Percentiles rank a stretch among this genome's conserved stretches.
Conservation (phyloP, 441 rosid genomes). For the Croton laevigatus region DNA sequence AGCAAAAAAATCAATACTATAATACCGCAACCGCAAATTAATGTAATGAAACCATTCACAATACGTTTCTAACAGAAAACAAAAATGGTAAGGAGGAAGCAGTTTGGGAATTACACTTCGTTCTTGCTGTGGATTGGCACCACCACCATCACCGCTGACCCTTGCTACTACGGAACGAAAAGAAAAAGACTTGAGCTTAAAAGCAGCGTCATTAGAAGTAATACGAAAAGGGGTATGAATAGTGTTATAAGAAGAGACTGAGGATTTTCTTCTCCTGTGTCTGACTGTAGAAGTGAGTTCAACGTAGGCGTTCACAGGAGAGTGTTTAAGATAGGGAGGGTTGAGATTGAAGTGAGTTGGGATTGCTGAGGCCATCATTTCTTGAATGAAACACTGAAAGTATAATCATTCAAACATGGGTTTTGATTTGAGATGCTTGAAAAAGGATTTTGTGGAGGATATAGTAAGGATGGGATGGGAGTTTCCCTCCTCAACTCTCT, state of each 20-base stretch:
- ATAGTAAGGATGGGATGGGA: neutral
- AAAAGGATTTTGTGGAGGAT: neutral
- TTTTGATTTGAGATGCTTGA: neutral
- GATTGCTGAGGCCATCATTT: conserved; percentile 33
- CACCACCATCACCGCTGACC: conserved; percentile 34
- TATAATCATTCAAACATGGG: neutral
- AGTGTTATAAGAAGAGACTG: conserved; percentile 21
- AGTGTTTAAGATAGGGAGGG: conserved; percentile 30
- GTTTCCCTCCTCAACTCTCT: neutral
- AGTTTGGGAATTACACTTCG: conserved; percentile 44
- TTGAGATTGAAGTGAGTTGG: conserved; percentile 29
- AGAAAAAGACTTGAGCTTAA: conserved; percentile 24
- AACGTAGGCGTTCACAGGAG: conserved; percentile 18
- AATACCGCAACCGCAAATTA: neutral
- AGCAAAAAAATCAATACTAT: neutral
- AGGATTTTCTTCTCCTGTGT: conserved; percentile 27
- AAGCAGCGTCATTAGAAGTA: conserved; percentile 16
- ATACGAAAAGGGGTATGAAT: conserved; percentile 21
- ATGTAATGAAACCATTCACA: neutral
- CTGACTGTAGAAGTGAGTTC: conserved; percentile 19
- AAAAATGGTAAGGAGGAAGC: neutral
- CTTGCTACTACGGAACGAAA: conserved; percentile 25
- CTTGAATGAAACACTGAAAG: neutral
- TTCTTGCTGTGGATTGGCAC: conserved; percentile 26
- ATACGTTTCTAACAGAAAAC: neutral